Base-by-base conservation (phyloP, 495 filamentous ascomycete genomes). In the Aspergillus incahuasiensis region DNA sequence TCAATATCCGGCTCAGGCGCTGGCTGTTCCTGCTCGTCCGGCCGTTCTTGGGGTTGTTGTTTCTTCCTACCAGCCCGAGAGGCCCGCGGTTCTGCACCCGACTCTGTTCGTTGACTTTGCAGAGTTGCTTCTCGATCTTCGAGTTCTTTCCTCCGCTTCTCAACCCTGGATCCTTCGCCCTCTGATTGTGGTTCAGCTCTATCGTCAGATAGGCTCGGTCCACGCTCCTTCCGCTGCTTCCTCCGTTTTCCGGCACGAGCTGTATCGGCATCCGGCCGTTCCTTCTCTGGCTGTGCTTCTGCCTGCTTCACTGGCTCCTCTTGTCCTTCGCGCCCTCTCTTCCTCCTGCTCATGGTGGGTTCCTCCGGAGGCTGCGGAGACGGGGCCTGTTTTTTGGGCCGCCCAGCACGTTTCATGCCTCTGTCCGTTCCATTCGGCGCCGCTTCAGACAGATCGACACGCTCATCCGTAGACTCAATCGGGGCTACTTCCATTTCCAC, bases 341-440 rank as follows among this genome's bases (percentile, higher is more conserved):
- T 55, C 20, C 12, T 49, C 6, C 13, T 35, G 28, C 28, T 32
- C 12, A 16, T 16, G 7, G 7, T 5, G 8, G 47, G 32, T 40
- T 35, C 25, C 30, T 52, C 42, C 28, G 19, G 1, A 12, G 38
- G 20, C 12, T 16, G 18, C 11, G 44, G 49, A 42, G 54, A 16
- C 9, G 12, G 22, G 9, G 40, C 34, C 25, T 54, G 50, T 50
- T 51, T 60, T 48, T 20, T 38, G 6, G 61, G 57, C 21, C 57
- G 57, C 20, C 58, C 57, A 52, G 48, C 61, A 20, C 57, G 61
- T 20, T 58, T 61, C 52, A 52, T 52, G 24, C 34, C 51, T 20
- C 50, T 40, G 3, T 56, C 42, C 2, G 46, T 35, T 28, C 38
- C 30, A n/a, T 30, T 51, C 25, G 34, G 12, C 9, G 34, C 5